Conservation (phyloP, 2,329 filamentous ascomycete species). For the Aspergillus sp. region DNA sequence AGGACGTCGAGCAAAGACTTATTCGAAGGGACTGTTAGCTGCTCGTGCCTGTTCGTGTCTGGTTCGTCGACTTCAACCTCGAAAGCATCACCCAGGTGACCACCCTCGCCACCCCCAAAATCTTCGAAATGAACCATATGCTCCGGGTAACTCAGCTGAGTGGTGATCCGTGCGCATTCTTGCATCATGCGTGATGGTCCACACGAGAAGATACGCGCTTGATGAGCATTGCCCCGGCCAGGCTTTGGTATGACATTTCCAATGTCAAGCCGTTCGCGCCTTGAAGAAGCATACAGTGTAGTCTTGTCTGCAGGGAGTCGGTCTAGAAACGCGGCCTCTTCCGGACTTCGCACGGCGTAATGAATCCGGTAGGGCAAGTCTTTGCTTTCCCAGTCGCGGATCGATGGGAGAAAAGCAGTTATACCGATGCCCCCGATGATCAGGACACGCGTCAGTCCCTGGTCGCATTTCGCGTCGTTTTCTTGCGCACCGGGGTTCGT, state of each 20-base stretch:
- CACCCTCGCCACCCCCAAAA: neutral
- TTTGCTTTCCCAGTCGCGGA: neutral
- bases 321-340: neutral
- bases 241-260: neutral
- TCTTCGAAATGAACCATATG: neutral
- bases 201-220: neutral
- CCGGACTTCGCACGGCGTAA: neutral
- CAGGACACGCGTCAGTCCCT: neutral
- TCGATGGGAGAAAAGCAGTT: neutral
- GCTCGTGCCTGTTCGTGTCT: neutral
- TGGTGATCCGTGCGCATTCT: neutral
- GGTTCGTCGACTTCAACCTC: neutral
- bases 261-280: neutral
- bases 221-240: neutral
- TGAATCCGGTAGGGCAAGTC: neutral
- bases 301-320: neutral
- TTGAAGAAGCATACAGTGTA: neutral
- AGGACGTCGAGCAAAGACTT: neutral
- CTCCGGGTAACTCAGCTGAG: neutral
- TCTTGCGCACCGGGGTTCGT: neutral
- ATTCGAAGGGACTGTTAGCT: neutral
- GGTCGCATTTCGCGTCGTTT: neutral
- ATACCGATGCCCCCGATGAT: neutral
- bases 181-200: neutral
- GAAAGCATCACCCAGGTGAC: neutral